phyloP scores from a whole-genome alignment of 1,284 basidiomycete genomes.

The Ustilago sp. region DNA sequence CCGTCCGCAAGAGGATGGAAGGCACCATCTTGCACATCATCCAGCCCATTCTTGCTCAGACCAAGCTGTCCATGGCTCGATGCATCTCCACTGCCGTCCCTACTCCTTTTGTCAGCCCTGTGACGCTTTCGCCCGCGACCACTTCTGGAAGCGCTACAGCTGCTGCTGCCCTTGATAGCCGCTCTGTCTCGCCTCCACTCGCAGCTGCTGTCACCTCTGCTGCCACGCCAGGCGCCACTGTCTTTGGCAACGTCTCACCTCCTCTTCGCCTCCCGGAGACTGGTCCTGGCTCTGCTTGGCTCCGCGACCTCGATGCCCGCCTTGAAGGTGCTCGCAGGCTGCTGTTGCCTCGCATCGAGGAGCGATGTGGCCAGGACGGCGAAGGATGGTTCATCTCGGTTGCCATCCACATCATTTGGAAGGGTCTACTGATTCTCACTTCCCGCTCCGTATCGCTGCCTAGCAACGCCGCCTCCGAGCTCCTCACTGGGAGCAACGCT shows the following conservation, averaged over 20 bases:
- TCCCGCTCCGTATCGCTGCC: conserved; percentile 54
- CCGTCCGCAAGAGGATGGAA: conserved; percentile 67
- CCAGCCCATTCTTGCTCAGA: conserved; percentile 61
- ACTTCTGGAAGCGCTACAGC: conserved; percentile 26
- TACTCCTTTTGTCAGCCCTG: conserved; percentile 52
- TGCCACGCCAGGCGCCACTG: conserved; percentile 2
- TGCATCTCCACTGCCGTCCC: conserved; percentile 59
- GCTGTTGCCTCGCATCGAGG: conserved; percentile 62
- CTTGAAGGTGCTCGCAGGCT: conserved; percentile 62
- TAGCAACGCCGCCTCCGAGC: conserved; percentile 33
- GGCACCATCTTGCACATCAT: conserved; percentile 67
- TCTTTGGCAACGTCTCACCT: conserved; percentile 40
- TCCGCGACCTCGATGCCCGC: conserved; percentile 63
- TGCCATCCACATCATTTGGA: conserved; percentile 67
- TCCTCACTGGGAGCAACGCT: conserved; percentile 36
- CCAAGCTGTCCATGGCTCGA: conserved; percentile 54
- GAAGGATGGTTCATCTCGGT: conserved; percentile 68
- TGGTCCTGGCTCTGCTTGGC: conserved; percentile 54
- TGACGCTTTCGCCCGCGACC: conserved; percentile 41
- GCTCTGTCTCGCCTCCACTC: conserved; percentile 25
- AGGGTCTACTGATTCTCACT: conserved; percentile 64
- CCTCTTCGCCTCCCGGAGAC: conserved; percentile 32
- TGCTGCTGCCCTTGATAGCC: conserved; percentile 9
- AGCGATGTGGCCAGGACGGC: conserved; percentile 64
- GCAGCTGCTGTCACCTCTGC: conserved; percentile 5